Percentiles rank a stretch among this genome's conserved stretches.
Evolutionary conservation across 345 rosid genomes (phyloP).

Genomic region (Citrus unshiu): DNA sequence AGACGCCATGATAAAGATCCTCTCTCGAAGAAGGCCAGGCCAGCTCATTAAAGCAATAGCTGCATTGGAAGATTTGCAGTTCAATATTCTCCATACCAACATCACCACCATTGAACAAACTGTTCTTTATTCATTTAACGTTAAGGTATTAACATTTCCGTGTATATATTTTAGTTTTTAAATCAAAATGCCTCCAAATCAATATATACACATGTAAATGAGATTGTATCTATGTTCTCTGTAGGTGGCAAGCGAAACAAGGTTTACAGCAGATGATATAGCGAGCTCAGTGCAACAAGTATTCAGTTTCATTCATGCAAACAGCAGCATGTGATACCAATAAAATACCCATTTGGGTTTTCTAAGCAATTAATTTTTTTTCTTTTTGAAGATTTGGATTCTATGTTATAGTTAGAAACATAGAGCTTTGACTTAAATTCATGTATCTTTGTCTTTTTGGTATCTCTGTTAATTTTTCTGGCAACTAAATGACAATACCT

Average conservation of each 20-base stretch:
- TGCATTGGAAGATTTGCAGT: slow-evolving; percentile 91
- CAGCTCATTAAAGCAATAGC: slow-evolving; percentile 77
- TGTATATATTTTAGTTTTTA: no score
- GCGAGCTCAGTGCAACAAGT: slow-evolving; percentile 88
- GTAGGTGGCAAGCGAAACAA: slow-evolving; percentile 66
- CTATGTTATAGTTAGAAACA: slow-evolving; percentile 8
- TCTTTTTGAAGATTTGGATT: neutral
- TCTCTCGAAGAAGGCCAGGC: slow-evolving; percentile 88
- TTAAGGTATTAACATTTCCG: slow-evolving; percentile 48
- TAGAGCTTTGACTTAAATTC: neutral
- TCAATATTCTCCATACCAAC: slow-evolving; percentile 83
- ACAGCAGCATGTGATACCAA: slow-evolving; percentile 43
- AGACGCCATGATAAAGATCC: slow-evolving; percentile 91
- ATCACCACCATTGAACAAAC: slow-evolving; percentile 97
- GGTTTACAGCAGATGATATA: slow-evolving; percentile 82
- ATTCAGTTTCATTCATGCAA: slow-evolving; percentile 85
- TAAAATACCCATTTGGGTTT: slow-evolving; percentile 10
- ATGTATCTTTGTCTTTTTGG: neutral
- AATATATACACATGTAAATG: no score
- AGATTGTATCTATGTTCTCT: neutral
- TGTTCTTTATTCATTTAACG: slow-evolving; percentile 89
- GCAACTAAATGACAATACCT: slow-evolving; percentile 3
- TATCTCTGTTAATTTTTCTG: neutral
- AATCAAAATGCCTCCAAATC: no score
- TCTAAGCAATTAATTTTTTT: neutral